Percentiles rank a stretch among this genome's conserved stretches.
phyloP scores from a whole-genome alignment of 345 rosid species.

The Dovyalis caffra region DNA sequence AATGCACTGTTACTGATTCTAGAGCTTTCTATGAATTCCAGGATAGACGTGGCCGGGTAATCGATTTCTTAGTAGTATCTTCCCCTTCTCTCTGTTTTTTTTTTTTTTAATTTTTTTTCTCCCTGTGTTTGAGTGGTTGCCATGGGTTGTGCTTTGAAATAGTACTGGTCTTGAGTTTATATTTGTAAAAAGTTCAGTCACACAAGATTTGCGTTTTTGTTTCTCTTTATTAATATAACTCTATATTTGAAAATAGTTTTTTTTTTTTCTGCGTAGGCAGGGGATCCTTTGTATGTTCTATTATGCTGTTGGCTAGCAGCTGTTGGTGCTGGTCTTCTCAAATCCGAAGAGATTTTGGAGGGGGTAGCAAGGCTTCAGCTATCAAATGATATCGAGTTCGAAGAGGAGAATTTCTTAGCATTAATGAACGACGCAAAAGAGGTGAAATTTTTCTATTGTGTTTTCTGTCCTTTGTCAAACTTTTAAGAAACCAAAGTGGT shows the following conservation, averaged over 20 bases:
- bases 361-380: slow-evolving; percentile 78
- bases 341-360: slow-evolving; percentile 87
- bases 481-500: neutral
- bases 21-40: slow-evolving; percentile 91
- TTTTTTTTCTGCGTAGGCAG: slow-evolving; percentile 54
- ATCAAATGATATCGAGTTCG: slow-evolving; percentile 84
- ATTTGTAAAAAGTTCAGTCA: neutral
- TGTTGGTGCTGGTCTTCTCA: slow-evolving; percentile 91
- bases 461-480: neutral
- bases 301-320: slow-evolving; percentile 95
- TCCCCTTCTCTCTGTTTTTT: neutral
- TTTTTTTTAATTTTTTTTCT: neutral
- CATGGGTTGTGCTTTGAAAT: neutral
- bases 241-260: neutral
- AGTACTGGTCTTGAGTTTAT: neutral
- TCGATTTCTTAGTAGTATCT: neutral
- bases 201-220: neutral
- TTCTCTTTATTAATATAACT: neutral
- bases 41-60: slow-evolving; percentile 74
- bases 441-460: slow-evolving; percentile 36
- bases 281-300: slow-evolving; percentile 90
- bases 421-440: slow-evolving; percentile 80
- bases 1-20: slow-evolving; percentile 65
- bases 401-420: slow-evolving; percentile 82
- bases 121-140: neutral